These are phyloP conservation scores for Aspergillus glaucus DNA, from an alignment of 2,329 filamentous ascomycete genomes.

Conservation along the genomic window DNA sequence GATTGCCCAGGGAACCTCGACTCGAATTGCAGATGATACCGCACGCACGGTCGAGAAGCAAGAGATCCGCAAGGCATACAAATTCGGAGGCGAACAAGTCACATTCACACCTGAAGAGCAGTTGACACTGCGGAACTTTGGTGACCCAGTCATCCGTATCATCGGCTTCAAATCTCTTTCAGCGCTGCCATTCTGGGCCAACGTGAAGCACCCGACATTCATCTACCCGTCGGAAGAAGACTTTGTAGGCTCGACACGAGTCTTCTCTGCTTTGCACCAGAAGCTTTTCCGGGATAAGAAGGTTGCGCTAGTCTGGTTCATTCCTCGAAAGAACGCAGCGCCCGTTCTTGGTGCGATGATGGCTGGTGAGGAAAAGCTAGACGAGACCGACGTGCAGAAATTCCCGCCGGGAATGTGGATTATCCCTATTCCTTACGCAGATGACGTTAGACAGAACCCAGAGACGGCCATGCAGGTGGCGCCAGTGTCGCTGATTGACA, in stretches of 20 bases:
- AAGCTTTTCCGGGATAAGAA: conserved; percentile 76
- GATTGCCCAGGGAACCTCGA: conserved; percentile 68
- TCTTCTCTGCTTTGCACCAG: conserved; percentile 84
- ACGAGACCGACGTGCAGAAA: conserved; percentile 61
- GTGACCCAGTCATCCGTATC: conserved; percentile 74
- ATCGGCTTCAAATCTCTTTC: conserved; percentile 86
- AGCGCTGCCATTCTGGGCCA: conserved; percentile 73
- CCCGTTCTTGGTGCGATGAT: conserved; percentile 76
- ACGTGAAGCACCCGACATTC: conserved; percentile 78
- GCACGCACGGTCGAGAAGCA: conserved; percentile 68
- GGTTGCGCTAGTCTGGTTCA: conserved; percentile 82
- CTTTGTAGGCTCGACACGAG: conserved; percentile 82
- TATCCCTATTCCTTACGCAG: conserved; percentile 77
- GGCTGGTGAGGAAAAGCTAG: conserved; percentile 61
- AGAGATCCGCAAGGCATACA: conserved; percentile 88
- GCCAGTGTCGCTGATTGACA: conserved; percentile 67
- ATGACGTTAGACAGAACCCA: conserved; percentile 74
- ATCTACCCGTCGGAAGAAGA: conserved; percentile 91
- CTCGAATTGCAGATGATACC: conserved; percentile 70
- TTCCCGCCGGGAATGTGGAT: conserved; percentile 85
- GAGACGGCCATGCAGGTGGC: conserved; percentile 53
- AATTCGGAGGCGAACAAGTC: conserved; percentile 87
- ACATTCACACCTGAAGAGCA: conserved; percentile 82
- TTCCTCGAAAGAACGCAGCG: conserved; percentile 71
- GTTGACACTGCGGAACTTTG: conserved; percentile 69